These are phyloP conservation scores for Alnus rubra DNA, from an alignment of 306 rosid species.

Conservation along the genomic window DNA sequence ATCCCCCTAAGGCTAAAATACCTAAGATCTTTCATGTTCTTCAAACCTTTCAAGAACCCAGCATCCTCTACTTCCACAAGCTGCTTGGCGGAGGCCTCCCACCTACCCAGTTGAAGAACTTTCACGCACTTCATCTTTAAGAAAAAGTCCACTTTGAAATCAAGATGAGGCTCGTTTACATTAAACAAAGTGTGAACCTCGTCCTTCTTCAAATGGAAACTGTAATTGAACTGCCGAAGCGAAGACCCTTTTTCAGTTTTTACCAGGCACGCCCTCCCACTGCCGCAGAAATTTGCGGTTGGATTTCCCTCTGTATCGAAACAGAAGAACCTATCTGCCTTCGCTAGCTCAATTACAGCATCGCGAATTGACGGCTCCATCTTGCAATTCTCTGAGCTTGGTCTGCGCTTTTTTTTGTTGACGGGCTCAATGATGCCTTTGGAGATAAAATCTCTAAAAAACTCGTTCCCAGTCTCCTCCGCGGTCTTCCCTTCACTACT, in stretches of 20 bases:
- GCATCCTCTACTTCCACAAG: conserved; percentile 16
- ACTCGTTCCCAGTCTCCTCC: background rate
- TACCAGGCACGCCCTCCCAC: conserved; percentile 12
- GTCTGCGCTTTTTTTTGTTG: conserved; percentile 6
- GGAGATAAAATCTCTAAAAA: background rate
- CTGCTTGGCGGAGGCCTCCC: conserved; percentile 1
- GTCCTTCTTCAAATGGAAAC: background rate
- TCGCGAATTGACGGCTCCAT: conserved; percentile 6
- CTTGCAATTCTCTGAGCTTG: conserved; percentile 12
- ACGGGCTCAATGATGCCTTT: conserved; percentile 13
- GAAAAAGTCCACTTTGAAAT: conserved; percentile 18
- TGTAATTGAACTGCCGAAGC: background rate
- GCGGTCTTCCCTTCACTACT: background rate
- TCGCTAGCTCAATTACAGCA: conserved; percentile 1
- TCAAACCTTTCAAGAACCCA: conserved; percentile 28
- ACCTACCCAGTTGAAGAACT: conserved; percentile 27
- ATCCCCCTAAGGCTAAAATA: conserved; percentile 27
- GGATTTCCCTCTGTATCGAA: conserved; percentile 6
- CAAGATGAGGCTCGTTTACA: conserved; percentile 21
- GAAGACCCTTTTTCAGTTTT: conserved; percentile 9
- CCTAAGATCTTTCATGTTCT: conserved; percentile 24
- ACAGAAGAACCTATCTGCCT: background rate
- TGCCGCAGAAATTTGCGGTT: background rate
- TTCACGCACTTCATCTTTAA: conserved; percentile 21
- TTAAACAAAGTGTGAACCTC: conserved; percentile 14